These are phyloP conservation scores for Carex arenaria DNA, from an alignment of 202 grass and related monocot species.

Conservation along the genomic window DNA sequence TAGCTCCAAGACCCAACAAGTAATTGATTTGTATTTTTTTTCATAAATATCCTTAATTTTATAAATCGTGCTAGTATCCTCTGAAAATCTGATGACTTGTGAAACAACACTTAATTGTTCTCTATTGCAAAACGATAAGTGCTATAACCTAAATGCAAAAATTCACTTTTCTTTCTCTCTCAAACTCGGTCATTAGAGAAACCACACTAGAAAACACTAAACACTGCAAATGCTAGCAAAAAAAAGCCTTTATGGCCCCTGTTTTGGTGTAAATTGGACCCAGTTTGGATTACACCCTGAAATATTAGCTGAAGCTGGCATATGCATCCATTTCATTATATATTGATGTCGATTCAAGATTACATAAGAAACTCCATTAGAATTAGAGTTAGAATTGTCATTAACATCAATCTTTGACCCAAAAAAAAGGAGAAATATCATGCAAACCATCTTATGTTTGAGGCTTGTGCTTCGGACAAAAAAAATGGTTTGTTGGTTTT, in stretches of 20 bases:
- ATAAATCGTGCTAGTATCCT: background rate
- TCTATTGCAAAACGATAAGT: background rate
- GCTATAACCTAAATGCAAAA: background rate
- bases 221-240: background rate
- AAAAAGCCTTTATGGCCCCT: background rate
- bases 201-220: background rate
- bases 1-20: conserved; percentile 34
- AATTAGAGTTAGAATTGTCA: background rate
- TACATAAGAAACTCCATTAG: background rate
- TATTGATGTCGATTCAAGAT: background rate
- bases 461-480: background rate
- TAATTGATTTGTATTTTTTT: conserved; percentile 1
- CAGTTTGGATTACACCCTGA: background rate
- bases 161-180: background rate
- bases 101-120: background rate
- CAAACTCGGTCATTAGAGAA: background rate
- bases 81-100: background rate
- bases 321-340: background rate
- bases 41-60: background rate
- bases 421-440: background rate
- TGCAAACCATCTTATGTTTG: too few relatives aligned
- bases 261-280: background rate
- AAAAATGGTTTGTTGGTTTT: background rate
- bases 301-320: background rate
- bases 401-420: background rate